These are phyloP conservation scores for Monosporascus sp. DNA, from an alignment of 2,329 filamentous ascomycete species.

Conservation along the genomic window DNA sequence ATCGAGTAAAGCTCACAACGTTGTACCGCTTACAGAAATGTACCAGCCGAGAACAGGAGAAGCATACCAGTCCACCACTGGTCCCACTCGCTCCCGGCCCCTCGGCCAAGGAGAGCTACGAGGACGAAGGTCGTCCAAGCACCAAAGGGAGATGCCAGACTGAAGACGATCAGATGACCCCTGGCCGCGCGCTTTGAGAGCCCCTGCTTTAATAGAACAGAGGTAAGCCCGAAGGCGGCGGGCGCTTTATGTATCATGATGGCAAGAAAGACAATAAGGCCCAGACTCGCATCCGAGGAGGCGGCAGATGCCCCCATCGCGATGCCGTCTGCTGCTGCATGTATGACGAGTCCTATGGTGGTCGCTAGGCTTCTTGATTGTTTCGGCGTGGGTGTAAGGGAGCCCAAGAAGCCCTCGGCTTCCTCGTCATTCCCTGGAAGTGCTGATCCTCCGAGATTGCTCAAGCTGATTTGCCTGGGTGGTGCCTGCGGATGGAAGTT, in stretches of 20 bases:
- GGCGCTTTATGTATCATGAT: conserved; percentile 98
- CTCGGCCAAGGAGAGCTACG: conserved; percentile 66
- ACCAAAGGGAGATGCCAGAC: conserved; percentile 80
- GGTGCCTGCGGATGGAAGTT: conserved; percentile 59
- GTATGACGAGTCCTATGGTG: conserved; percentile 91
- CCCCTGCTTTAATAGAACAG: conserved; percentile 83
- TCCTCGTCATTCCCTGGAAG: conserved; percentile 47
- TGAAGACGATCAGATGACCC: conserved; percentile 85
- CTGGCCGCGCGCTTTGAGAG: conserved; percentile 80
- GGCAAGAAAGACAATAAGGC: conserved; percentile 88
- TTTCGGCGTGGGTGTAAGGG: conserved; percentile 50
- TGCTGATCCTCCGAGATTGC: conserved; percentile 61
- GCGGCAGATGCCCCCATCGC: conserved; percentile 88
- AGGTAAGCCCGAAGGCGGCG: conserved; percentile 90
- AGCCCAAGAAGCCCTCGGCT: conserved; percentile 55
- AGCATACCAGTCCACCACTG: conserved; percentile 91
- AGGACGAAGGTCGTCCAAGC: conserved; percentile 79
- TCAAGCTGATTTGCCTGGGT: conserved; percentile 81
- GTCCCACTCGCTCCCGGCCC: conserved; percentile 55
- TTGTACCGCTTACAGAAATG: conserved; percentile 71
- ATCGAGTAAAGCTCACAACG: conserved; percentile 8
- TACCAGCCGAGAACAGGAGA: conserved; percentile 90
- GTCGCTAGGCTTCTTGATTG: conserved; percentile 67
- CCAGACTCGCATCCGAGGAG: conserved; percentile 66
- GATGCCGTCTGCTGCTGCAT: conserved; percentile 91